Percentiles rank a stretch among this genome's conserved stretches.
Conservation (phyloP, 306 rosid species). For the Cicer pinnatifidum region DNA sequence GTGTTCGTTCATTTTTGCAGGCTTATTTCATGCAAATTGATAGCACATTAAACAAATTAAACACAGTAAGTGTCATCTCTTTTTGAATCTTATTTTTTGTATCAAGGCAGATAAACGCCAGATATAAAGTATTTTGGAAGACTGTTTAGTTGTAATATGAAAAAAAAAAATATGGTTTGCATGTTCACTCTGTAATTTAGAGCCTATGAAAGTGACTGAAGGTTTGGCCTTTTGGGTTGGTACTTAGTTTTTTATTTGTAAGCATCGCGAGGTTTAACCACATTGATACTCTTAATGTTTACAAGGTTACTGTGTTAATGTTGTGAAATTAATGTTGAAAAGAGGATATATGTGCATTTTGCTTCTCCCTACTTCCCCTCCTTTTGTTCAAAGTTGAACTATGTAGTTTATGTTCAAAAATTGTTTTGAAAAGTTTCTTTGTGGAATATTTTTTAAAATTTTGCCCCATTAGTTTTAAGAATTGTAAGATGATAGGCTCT, state of each 20-base stretch:
- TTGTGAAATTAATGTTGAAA: conserved; percentile 7
- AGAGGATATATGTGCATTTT: not conserved
- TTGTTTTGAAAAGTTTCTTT: conserved; percentile 1
- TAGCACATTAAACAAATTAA: conserved; percentile 81
- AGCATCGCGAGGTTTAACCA: conserved; percentile 27
- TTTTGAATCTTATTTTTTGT: not conserved
- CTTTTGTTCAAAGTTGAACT: not conserved
- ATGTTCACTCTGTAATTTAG: not conserved
- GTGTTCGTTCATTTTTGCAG: conserved; percentile 55
- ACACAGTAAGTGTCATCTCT: conserved; percentile 59
- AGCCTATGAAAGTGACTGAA: not conserved
- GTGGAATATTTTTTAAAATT: not conserved
- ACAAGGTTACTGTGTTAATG: not conserved
- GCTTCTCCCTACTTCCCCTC: not conserved
- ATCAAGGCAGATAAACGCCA: not conserved
- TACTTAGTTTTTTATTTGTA: conserved; percentile 20
- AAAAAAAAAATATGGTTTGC: not conserved
- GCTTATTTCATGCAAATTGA: conserved; percentile 96
- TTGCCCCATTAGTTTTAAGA: not conserved
- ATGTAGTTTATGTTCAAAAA: not conserved
- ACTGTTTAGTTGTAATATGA: conserved; percentile 12
- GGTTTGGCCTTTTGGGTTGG: conserved; percentile 13
- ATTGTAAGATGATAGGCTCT: conserved; percentile 1
- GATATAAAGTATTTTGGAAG: conserved; percentile 12
- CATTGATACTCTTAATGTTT: conserved; percentile 7